phyloP scores from a whole-genome alignment of 306 rosid species.

The Fragaria ananassa region DNA sequence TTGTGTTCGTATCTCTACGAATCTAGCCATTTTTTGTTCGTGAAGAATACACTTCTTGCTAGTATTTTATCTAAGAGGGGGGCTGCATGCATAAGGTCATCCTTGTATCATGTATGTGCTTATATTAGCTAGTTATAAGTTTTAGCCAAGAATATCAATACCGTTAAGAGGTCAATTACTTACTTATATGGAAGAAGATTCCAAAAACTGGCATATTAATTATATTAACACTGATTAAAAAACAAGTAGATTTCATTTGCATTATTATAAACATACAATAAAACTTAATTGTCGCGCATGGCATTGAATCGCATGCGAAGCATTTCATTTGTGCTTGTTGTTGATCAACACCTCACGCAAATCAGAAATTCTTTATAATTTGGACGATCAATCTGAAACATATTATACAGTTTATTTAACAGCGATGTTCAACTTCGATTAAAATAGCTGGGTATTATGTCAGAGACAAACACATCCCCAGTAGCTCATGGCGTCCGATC shows the following conservation, averaged over 20 bases:
- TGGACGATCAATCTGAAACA: not conserved
- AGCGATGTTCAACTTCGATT: not conserved
- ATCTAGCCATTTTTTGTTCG: no score
- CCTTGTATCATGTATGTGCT: not conserved
- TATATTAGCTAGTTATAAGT: not conserved
- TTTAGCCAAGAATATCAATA: not conserved
- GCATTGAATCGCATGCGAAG: not conserved
- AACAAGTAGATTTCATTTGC: not conserved
- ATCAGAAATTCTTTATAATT: not conserved
- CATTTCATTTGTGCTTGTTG: not conserved
- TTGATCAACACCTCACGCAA: slow-evolving; percentile 7
- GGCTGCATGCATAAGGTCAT: not conserved
- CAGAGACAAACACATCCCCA: not conserved
- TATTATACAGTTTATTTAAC: not conserved
- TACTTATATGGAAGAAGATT: not conserved
- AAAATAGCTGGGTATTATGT: not conserved
- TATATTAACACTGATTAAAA: not conserved
- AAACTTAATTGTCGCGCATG: not conserved
- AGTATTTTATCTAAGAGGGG: not conserved
- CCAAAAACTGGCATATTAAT: not conserved
- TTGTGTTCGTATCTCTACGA: no score
- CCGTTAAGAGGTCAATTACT: not conserved
- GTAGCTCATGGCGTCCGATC: slow-evolving; percentile 6
- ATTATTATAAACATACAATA: not conserved
- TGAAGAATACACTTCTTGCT: no score